A percentile compares a stretch with the other conserved stretches of the same genome.
phyloP scores from a whole-genome alignment of 495 filamentous ascomycete genomes.

The Lasiosphaeris hirsuta region DNA sequence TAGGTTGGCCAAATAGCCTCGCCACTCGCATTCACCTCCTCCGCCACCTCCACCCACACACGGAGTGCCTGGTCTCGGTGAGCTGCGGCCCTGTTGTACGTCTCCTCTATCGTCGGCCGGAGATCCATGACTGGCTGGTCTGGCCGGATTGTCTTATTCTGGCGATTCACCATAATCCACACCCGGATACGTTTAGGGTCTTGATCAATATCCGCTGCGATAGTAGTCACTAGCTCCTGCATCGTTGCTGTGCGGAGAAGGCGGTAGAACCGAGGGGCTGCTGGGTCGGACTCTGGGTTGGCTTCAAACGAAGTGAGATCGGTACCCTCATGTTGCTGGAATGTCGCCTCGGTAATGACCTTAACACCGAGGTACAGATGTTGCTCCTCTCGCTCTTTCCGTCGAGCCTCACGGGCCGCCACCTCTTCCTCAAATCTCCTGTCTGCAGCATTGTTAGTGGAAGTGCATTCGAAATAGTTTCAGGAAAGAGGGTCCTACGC shows the following conservation, averaged over 20 bases:
- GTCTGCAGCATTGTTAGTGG: slow-evolving; percentile 48
- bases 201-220: slow-evolving; percentile 65
- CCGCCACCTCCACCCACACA: slow-evolving; percentile 78
- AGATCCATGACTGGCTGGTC: slow-evolving; percentile 77
- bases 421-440: slow-evolving; percentile 74
- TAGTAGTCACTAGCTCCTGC: slow-evolving; percentile 61
- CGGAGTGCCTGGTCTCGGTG: slow-evolving; percentile 67
- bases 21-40: slow-evolving; percentile 60
- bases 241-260: slow-evolving; percentile 70
- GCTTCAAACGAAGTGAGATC: slow-evolving; percentile 74
- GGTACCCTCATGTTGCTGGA: slow-evolving; percentile 75
- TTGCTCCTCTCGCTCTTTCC: slow-evolving; percentile 87
- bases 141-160: slow-evolving; percentile 93
- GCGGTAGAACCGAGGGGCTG: slow-evolving; percentile 63
- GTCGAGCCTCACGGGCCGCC: slow-evolving; percentile 64
- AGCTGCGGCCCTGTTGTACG: slow-evolving; percentile 57
- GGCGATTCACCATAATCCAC: slow-evolving; percentile 97
- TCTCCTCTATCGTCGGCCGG: slow-evolving; percentile 80
- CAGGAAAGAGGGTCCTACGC: slow-evolving; percentile 44
- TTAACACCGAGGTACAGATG: slow-evolving; percentile 85
- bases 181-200: slow-evolving; percentile 67
- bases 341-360: slow-evolving; percentile 74
- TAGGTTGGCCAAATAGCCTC: slow-evolving; percentile 63
- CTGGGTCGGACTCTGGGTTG: slow-evolving; percentile 50
- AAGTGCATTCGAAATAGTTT: neutral